Conservation (phyloP, 1,284 basidiomycete species). For the Gymnopus androsaceus region DNA sequence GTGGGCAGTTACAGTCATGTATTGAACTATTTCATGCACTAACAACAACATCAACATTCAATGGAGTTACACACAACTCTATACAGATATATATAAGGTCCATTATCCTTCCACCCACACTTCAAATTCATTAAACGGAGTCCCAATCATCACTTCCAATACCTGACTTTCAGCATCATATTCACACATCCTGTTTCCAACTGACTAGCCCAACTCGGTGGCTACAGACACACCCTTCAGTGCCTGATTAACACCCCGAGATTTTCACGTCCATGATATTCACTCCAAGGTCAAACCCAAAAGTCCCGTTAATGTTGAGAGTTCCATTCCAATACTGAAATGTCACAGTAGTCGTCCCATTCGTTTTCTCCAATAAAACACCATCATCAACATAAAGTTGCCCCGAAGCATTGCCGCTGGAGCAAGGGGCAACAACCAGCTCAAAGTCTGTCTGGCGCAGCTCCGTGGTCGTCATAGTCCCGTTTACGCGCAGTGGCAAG, state of each 20-base stretch:
- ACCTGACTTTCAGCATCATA: constrained; percentile 33
- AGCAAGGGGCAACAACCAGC: constrained; percentile 58
- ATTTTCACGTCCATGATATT: constrained; percentile 47
- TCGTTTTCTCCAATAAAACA: constrained; percentile 47
- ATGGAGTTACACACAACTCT: no score
- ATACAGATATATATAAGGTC: no score
- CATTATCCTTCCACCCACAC: no score
- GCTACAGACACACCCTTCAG: constrained; percentile 40
- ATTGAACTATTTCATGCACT: no score
- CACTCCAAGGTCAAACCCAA: constrained; percentile 48
- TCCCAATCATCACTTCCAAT: constrained; percentile 40
- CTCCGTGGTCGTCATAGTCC: constrained; percentile 61
- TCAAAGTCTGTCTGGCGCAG: constrained; percentile 62
- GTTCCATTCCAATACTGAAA: constrained; percentile 45
- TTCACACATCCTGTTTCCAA: constrained; percentile 3
- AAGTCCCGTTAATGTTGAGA: constrained; percentile 51
- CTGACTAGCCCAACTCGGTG: constrained; percentile 21
- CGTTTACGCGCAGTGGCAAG: constrained; percentile 53
- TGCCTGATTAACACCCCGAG: constrained; percentile 37
- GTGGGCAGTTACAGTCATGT: no score
- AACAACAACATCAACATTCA: no score
- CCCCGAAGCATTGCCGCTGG: constrained; percentile 50
- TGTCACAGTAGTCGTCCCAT: constrained; percentile 42
- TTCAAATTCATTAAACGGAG: constrained; percentile 38
- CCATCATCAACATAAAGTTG: constrained; percentile 66